phyloP scores from a whole-genome alignment of 495 filamentous ascomycete genomes.

The Neurospora discreta region DNA sequence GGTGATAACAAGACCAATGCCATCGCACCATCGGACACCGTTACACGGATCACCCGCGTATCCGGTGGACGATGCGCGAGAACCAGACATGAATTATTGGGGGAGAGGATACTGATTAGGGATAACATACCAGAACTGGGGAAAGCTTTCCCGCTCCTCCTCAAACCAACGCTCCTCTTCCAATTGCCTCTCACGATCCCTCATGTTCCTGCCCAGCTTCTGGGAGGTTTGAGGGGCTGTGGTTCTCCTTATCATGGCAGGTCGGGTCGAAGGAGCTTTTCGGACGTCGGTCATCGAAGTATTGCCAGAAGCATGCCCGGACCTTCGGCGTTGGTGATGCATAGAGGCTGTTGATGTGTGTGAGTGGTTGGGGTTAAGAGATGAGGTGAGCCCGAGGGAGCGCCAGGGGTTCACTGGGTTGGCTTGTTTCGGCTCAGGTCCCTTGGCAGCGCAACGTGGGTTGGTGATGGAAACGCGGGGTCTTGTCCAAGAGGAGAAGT shows the following conservation, averaged over 20 bases:
- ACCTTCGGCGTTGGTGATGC: conserved; percentile 40
- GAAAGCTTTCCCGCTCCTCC: conserved; percentile 40
- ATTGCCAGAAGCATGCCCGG: conserved; percentile 36
- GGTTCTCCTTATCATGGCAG: conserved; percentile 28
- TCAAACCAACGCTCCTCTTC: conserved; percentile 38
- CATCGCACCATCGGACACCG: conserved; percentile 12
- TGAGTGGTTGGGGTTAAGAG: conserved; percentile 16
- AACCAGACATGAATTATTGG: no score
- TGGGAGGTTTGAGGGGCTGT: conserved; percentile 22
- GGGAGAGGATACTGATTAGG: not conserved
- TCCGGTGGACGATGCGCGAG: conserved; percentile 36
- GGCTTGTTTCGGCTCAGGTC: not conserved
- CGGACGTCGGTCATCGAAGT: conserved; percentile 39
- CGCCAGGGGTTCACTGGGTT: conserved; percentile 6
- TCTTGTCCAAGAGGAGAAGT: conserved; percentile 1
- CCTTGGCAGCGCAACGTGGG: not conserved
- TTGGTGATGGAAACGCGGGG: conserved; percentile 3
- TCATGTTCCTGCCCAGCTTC: conserved; percentile 33
- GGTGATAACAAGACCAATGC: not conserved
- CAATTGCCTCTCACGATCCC: conserved; percentile 33
- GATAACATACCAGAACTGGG: conserved; percentile 37
- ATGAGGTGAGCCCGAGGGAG: conserved; percentile 1
- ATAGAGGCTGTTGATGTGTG: conserved; percentile 17
- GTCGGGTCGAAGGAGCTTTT: conserved; percentile 28
- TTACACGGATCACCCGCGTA: conserved; percentile 27